Evolutionary conservation across 352 stramenopile species (phyloP), one percentile per base, ranked within the genome.

Genomic region (Phytophthora boehmeriae): DNA sequence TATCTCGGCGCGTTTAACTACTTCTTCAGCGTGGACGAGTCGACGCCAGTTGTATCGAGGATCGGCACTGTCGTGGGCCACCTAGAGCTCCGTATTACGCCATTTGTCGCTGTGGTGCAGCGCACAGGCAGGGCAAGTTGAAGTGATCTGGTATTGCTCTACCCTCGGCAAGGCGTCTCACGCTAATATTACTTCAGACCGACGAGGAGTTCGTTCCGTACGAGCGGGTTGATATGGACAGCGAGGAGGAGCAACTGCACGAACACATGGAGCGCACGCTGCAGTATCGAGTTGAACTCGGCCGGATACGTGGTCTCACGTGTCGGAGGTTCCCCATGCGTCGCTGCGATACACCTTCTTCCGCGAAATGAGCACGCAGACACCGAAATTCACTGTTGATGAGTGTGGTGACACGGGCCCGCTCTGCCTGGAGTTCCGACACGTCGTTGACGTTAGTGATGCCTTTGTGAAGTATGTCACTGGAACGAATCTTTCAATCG

Each of bases 1-100:
- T 83, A 87, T 43, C 63, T 89, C 14, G 80, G 80, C 28, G 68
- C 68, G 2, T 75, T 89, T 55, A 86, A 79, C 71, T 87, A 89
- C 66, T 87, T 89, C 53, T 83, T 87, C 50, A 35, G 52, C 5
- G 63, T 86, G 20, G 47, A 79, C 41, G 73, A 83, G 51, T 53
- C n/a, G 14, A 72, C 68, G 17, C 77, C 77, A 4, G 63, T 89
- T 4, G 80, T 89, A 27, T 87, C 80, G 28, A 75, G 71, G 27
- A 76, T 87, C 28, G 80, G 80, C 44, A 74, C 62, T 3, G 54
- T 74, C 8, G 54, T 76, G 28, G 75, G 73, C 10, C 30, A 67
- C 8, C 52, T 89, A 11, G 62, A 73, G 20, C 56, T 89, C 35
- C 60, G 64, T 19, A 84, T 89, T 59, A 68, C 61, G 2, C 76